Conservation (phyloP, 2,329 filamentous ascomycete genomes). For the Cyphellophora europaea region DNA sequence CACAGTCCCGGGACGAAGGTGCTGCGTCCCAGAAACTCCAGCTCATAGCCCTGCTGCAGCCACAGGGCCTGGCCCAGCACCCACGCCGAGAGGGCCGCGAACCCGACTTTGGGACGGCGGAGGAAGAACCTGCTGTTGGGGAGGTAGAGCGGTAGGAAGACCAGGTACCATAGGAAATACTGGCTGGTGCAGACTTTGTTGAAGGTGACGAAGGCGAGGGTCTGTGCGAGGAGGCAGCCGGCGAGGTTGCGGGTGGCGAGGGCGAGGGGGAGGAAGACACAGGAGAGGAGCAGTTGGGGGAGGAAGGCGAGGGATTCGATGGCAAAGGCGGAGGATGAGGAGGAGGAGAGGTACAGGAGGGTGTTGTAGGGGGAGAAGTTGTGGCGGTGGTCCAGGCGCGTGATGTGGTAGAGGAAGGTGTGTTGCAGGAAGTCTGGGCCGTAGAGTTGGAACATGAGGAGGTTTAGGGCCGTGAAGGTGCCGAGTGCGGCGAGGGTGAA, state of each 20-base stretch:
- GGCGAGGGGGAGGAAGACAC: conserved; percentile 60
- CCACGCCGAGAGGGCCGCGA: conserved; percentile 63
- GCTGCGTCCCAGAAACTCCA: conserved; percentile 72
- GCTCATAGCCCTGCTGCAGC: conserved; percentile 64
- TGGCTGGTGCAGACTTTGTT: conserved; percentile 99
- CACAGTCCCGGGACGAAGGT: conserved; percentile 83
- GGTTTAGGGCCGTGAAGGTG: conserved; percentile 67
- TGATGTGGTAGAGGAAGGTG: conserved; percentile 88
- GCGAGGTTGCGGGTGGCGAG: conserved; percentile 44
- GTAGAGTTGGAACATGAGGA: conserved; percentile 70
- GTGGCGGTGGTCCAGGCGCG: conserved; percentile 88
- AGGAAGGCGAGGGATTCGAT: conserved; percentile 79
- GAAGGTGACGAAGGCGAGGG: conserved; percentile 88
- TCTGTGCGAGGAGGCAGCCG: conserved; percentile 79
- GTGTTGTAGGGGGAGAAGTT: conserved; percentile 98
- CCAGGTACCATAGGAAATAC: conserved; percentile 98
- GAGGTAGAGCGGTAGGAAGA: conserved; percentile 86
- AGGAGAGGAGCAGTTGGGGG: conserved; percentile 75
- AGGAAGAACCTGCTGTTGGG: conserved; percentile 64
- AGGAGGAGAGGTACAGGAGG: conserved; percentile 77
- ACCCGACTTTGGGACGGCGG: conserved; percentile 48
- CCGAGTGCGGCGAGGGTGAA: conserved; percentile 51
- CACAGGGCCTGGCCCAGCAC: conserved; percentile 54
- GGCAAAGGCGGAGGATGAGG: conserved; percentile 35
- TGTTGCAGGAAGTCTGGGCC: conserved; percentile 74